Percentiles rank a stretch among this genome's conserved stretches.
phyloP scores from a whole-genome alignment of 192 early-diverging fungal species.

The Lunasporangiospora selenospora region DNA sequence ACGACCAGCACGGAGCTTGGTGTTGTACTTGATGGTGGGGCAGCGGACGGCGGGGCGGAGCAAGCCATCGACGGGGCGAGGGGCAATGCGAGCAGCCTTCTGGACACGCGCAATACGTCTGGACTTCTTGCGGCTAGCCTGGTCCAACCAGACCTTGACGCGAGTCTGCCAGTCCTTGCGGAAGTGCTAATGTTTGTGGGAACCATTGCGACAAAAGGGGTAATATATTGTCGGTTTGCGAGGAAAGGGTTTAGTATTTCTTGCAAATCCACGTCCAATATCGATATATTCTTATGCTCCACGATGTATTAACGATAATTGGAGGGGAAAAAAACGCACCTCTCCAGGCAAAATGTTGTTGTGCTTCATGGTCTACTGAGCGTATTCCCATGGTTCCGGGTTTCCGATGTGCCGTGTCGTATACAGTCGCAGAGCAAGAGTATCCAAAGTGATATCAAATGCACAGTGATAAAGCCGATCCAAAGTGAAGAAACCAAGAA shows the following conservation, averaged over 20 bases:
- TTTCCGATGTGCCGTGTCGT: no score
- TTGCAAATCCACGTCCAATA: no score
- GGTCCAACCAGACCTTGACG: conserved; percentile 99
- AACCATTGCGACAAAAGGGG: no score
- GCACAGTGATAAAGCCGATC: no score
- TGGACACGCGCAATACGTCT: conserved; percentile 85
- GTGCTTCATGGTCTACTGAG: conserved; percentile 49
- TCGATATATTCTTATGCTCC: no score
- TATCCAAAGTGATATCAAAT: no score
- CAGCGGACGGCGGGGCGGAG: conserved; percentile 96
- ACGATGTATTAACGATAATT: no score
- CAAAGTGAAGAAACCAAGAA: no score
- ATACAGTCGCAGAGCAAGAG: no score
- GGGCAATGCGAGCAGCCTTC: conserved; percentile 97
- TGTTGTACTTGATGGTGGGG: conserved; percentile 99
- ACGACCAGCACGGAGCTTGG: conserved; percentile 93
- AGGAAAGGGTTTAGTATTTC: no score
- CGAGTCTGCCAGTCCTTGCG: conserved; percentile 98
- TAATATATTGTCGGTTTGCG: no score
- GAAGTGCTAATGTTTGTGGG: no score
- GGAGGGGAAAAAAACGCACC: conserved; percentile 39
- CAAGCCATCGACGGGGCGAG: conserved; percentile 94
- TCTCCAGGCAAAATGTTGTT: conserved; percentile 53
- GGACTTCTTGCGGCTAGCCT: conserved; percentile 93
- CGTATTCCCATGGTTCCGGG: not conserved